A percentile compares a stretch with the other conserved stretches of the same genome.
Conservation (phyloP, 2,329 filamentous ascomycete species). For the Cladophialophora chaetospira region DNA sequence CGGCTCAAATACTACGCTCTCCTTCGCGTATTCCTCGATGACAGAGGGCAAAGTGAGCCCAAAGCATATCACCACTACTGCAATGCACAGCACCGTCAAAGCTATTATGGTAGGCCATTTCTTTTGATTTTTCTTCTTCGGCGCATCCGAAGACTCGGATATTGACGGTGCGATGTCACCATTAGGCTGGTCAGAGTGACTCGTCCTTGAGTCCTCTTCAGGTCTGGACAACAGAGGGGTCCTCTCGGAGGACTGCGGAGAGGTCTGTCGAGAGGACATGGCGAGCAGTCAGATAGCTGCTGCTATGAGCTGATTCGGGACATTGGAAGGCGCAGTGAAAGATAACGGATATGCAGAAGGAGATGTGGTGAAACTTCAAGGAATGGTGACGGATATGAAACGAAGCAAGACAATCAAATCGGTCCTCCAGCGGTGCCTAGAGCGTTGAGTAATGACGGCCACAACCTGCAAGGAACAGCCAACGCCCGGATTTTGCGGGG, state of each 20-base stretch:
- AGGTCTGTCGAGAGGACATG: slow-evolving; percentile 34
- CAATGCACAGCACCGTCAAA: slow-evolving; percentile 63
- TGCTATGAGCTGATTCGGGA: background rate
- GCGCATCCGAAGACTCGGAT: slow-evolving; percentile 27
- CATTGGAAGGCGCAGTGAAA: slow-evolving; percentile 1
- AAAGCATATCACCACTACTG: slow-evolving; percentile 69
- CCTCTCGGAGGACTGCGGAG: slow-evolving; percentile 45
- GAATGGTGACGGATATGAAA: slow-evolving; percentile 12
- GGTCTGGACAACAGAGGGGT: slow-evolving; percentile 45
- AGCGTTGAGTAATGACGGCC: slow-evolving; percentile 7
- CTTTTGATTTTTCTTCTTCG: slow-evolving; percentile 38
- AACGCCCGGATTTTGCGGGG: background rate
- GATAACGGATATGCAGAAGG: background rate
- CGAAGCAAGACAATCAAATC: background rate
- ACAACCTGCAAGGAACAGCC: slow-evolving; percentile 4
- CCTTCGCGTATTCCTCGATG: slow-evolving; percentile 81
- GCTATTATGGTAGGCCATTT: slow-evolving; percentile 81
- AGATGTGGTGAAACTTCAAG: slow-evolving; percentile 2
- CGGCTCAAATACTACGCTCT: slow-evolving; percentile 79
- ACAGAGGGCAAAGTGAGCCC: slow-evolving; percentile 80
- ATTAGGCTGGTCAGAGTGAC: slow-evolving; percentile 31
- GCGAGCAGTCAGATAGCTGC: slow-evolving; percentile 16
- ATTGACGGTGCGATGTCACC: slow-evolving; percentile 28
- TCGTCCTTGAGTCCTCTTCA: slow-evolving; percentile 39
- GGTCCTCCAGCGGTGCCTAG: background rate